phyloP scores from a whole-genome alignment of 345 rosid genomes.

The Lumnitzera littorea region DNA sequence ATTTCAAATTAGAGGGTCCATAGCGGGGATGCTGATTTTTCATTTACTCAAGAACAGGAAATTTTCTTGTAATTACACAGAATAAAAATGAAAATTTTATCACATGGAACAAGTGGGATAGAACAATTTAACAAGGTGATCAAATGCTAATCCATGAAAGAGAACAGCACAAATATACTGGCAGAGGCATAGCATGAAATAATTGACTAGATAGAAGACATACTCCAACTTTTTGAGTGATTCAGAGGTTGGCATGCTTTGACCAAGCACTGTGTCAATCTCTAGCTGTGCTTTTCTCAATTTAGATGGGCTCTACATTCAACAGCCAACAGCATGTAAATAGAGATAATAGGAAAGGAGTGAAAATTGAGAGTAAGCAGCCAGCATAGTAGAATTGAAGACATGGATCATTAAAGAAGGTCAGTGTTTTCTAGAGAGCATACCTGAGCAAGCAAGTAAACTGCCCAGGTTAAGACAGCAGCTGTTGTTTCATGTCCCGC shows the following conservation, averaged over 20 bases:
- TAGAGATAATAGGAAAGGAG: background rate
- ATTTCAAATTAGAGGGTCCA: too few species aligned
- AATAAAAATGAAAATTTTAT: too few species aligned
- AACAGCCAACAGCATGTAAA: conserved; percentile 2
- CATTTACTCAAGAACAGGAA: too few species aligned
- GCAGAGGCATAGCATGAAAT: conserved; percentile 2
- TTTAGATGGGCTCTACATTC: conserved; percentile 62
- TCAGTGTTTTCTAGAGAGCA: conserved; percentile 7
- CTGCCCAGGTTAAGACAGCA: conserved; percentile 97
- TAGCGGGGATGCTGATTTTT: too few species aligned
- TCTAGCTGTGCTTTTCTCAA: conserved; percentile 83
- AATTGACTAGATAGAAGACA: conserved; percentile 16
- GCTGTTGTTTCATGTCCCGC: conserved; percentile 99
- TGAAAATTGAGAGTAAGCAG: background rate
- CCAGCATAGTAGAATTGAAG: background rate
- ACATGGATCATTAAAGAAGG: conserved; percentile 1
- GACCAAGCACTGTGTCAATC: conserved; percentile 72
- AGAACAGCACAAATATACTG: background rate
- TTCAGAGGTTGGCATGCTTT: conserved; percentile 54
- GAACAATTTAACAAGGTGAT: too few species aligned
- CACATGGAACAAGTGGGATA: too few species aligned
- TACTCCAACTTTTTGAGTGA: conserved; percentile 72
- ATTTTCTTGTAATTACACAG: too few species aligned
- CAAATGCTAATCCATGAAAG: background rate
- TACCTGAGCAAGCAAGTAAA: conserved; percentile 87